Percentiles rank a stretch among this genome's conserved stretches.
Evolutionary conservation across 345 rosid genomes (phyloP).

Genomic region (Trapa bicornis): DNA sequence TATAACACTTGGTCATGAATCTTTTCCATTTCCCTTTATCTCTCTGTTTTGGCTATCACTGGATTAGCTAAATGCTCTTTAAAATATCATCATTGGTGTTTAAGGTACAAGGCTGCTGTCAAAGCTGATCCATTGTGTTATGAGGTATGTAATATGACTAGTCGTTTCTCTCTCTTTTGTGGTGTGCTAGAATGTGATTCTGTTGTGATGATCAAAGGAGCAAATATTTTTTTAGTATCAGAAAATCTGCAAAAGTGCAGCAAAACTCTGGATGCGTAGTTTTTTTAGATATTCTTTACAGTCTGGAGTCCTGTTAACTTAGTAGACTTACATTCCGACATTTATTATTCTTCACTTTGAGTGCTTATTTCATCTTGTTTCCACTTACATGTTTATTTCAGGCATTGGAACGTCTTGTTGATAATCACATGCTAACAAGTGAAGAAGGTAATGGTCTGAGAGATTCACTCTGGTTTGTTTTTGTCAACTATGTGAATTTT

Average conservation of each 20-base stretch:
- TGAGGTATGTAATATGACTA: slow-evolving; percentile 45
- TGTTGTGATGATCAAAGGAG: no score
- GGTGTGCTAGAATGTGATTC: no score
- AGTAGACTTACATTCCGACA: background rate
- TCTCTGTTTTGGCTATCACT: background rate
- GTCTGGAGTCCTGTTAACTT: background rate
- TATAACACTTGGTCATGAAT: background rate
- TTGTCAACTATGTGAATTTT: background rate
- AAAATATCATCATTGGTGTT: slow-evolving; percentile 11
- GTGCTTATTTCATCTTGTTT: background rate
- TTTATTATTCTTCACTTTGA: background rate
- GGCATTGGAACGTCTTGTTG: slow-evolving; percentile 95
- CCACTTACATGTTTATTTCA: slow-evolving; percentile 17
- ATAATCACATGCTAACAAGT: slow-evolving; percentile 86
- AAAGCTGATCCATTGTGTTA: slow-evolving; percentile 96
- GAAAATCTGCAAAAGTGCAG: background rate
- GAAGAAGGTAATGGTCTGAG: slow-evolving; percentile 58
- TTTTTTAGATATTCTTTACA: background rate
- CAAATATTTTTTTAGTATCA: background rate
- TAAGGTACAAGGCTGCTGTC: slow-evolving; percentile 92
- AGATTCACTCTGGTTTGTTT: slow-evolving; percentile 5
- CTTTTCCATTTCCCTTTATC: background rate
- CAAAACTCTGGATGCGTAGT: no score
- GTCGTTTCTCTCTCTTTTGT: background rate
- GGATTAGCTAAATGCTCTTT: slow-evolving; percentile 2